Evolutionary conservation across 176 grass and related monocot genomes (phyloP), one percentile per base, ranked within the genome.

Genomic region (Saccharum officinarum): DNA sequence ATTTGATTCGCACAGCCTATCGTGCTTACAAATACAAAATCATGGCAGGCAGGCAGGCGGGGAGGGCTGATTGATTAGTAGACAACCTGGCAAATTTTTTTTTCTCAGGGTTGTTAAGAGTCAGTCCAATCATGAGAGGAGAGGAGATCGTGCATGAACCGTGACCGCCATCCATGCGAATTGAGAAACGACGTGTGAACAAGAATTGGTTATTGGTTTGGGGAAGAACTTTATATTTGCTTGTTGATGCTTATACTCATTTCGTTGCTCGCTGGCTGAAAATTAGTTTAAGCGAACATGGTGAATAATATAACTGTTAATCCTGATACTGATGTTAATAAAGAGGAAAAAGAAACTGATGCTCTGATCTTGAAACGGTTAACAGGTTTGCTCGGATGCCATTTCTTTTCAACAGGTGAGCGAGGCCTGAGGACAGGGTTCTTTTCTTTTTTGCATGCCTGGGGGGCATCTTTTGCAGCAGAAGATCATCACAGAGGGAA

Each of bases 361-460:
- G 13, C 15, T 72, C 33, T 38, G 67, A 46, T 68, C 61, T 61
- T 76, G 30, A 18, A 49, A 49, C 45, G 25, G 47, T 85, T 72
- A 72, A 67, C 73, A 83, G 23, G 47, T 73, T 73, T 73, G 37
- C n/a, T 60, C 74, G 67, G 74, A 34, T 50, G 74, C 59, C 10
- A 28, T 46, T 46, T 26, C 44, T 71, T 10, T 13, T 25, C 42
- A 69, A 80, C 73, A 65, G 22, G 28, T 18, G 59, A 62, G n/a
- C 10, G 20, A 10, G n/a, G 1, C 5, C 23, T 8, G 7, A 0
- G 0, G 12, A 54, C 50, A 54, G 0, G 16, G 15, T 50, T 50
- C 47, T 37, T 37, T 5, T 37, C 7, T 40, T 40, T 50, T 28
- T n/a, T 15, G 40, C 10, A 6, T 3, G 55, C 22, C 55, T 31